A percentile compares a stretch with the other conserved stretches of the same genome.
Conservation (phyloP, 2,329 filamentous ascomycete species). For the Nemania serpens region DNA sequence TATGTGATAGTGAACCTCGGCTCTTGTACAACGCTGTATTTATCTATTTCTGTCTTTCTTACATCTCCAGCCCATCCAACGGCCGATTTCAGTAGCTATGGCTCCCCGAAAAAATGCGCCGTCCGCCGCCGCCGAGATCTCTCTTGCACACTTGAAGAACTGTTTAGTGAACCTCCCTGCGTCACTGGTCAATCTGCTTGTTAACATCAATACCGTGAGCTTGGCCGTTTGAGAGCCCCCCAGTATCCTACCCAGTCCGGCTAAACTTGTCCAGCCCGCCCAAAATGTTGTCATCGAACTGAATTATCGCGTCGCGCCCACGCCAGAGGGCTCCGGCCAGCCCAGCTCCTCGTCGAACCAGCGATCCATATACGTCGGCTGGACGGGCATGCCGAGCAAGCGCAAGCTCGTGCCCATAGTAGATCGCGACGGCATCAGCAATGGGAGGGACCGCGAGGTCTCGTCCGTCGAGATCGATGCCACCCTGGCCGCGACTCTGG, state of each 20-base stretch:
- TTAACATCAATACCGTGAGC: slow-evolving; percentile 87
- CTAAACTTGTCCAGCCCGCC: slow-evolving; percentile 63
- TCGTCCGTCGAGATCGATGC: slow-evolving; percentile 84
- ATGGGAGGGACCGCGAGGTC: slow-evolving; percentile 75
- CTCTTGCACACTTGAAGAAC: slow-evolving; percentile 85
- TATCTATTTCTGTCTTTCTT: background rate
- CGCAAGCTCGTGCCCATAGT: slow-evolving; percentile 75
- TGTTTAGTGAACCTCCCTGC: slow-evolving; percentile 92
- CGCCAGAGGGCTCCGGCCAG: slow-evolving; percentile 48
- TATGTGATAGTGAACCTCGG: slow-evolving; percentile 3
- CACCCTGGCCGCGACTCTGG: slow-evolving; percentile 77
- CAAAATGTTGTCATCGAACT: slow-evolving; percentile 98
- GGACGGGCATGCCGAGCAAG: slow-evolving; percentile 98
- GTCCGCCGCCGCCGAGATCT: slow-evolving; percentile 79
- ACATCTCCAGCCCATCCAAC: background rate
- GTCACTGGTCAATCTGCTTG: slow-evolving; percentile 79
- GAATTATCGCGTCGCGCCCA: slow-evolving; percentile 66
- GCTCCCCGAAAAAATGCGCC: slow-evolving; percentile 56
- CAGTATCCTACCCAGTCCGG: background rate
- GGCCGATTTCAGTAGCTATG: slow-evolving; percentile 28
- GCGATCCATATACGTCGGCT: slow-evolving; percentile 84
- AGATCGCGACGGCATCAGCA: slow-evolving; percentile 71
- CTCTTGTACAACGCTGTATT: background rate
- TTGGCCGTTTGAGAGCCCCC: background rate
- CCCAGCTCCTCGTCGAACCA: slow-evolving; percentile 53